Evolutionary conservation across 2,329 filamentous ascomycete genomes (phyloP), one percentile per base, ranked within the genome.

Genomic region (Claviceps arundinis): DNA sequence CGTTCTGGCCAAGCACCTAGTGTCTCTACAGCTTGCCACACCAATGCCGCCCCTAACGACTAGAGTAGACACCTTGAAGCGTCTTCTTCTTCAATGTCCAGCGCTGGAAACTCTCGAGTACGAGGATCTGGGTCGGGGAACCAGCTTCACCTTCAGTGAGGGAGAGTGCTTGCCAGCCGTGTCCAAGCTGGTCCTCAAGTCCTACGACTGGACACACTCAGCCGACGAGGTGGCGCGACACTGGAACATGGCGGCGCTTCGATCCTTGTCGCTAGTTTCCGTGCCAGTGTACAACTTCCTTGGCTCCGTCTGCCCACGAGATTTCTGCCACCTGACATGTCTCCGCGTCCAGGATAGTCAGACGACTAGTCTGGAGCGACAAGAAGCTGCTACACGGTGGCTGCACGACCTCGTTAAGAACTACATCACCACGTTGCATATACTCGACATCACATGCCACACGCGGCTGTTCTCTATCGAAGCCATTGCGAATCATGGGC

Each of bases 161-260:
- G 61, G 58, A 17, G 73, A 76, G 51, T 64, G 69, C 11, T 59
- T 77, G 24, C 73, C 74, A 1, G 60, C 73, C 0, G 58, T 77
- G 5, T 58, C 57, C 19, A 65, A 71, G 7, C 61, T 77, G 3
- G 61, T 59, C 1, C 60, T 77, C 40, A 67, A 66, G 48, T 74
- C 70, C 1, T 77, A 77, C 55, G 70, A 76, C 61, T 76, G 74
- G 74, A 61, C 66, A 9, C 74, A 77, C 55, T 61, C 60, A 1
- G 47, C 57, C 0, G 60, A 65, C 2, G 67, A 68, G 4, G 71
- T 73, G 5, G 56, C 52, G 1, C 56, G 54, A 17, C 71, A 76
- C 52, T 77, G 41, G 73, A 66, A 75, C 57, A 69, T 77, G 54
- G 70, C 70, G 4, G 56, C 56, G n/a, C 64, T 77, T 30, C 59